Evolutionary conservation across 805 yeast genomes (phyloP).

Genomic region (Priceomyces castillae): DNA sequence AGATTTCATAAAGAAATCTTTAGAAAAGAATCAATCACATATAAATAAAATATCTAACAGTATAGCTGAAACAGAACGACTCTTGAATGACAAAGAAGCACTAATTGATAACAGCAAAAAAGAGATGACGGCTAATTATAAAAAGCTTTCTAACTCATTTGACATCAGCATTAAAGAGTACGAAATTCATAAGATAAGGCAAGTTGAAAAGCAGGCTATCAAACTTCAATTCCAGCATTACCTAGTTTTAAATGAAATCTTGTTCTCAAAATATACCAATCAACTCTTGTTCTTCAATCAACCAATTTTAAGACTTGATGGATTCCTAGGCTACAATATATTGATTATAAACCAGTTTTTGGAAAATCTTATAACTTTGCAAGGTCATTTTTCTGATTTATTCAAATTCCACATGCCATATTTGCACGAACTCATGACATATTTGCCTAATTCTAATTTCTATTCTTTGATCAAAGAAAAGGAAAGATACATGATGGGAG

Average conservation of each 20-base stretch:
- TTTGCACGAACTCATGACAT: slow-evolving; percentile 18
- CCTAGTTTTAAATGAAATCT: slow-evolving; percentile 23
- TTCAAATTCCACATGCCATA: slow-evolving; percentile 25
- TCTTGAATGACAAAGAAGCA: slow-evolving; percentile 6
- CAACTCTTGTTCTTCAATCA: slow-evolving; percentile 20
- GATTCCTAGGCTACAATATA: slow-evolving; percentile 27
- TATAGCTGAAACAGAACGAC: background rate
- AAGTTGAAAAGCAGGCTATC: slow-evolving; percentile 25
- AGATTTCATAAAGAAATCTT: slow-evolving; percentile 13
- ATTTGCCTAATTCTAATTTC: slow-evolving; percentile 23
- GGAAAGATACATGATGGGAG: slow-evolving; percentile 26
- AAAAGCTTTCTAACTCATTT: background rate
- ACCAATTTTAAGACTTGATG: slow-evolving; percentile 25
- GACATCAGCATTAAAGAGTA: slow-evolving; percentile 6
- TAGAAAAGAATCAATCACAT: slow-evolving; percentile 2
- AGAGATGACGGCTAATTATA: slow-evolving; percentile 1
- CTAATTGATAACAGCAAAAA: slow-evolving; percentile 11
- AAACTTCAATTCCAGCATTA: slow-evolving; percentile 23
- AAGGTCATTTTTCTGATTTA: slow-evolving; percentile 16
- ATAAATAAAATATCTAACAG: slow-evolving; percentile 3
- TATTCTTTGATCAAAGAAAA: slow-evolving; percentile 31
- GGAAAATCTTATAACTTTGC: slow-evolving; percentile 26
- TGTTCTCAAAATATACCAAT: slow-evolving; percentile 13
- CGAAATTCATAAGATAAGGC: slow-evolving; percentile 11
- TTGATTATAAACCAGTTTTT: slow-evolving; percentile 29